Conservation (phyloP, 2,329 filamentous ascomycete genomes). For the Didymella keratinophila region DNA sequence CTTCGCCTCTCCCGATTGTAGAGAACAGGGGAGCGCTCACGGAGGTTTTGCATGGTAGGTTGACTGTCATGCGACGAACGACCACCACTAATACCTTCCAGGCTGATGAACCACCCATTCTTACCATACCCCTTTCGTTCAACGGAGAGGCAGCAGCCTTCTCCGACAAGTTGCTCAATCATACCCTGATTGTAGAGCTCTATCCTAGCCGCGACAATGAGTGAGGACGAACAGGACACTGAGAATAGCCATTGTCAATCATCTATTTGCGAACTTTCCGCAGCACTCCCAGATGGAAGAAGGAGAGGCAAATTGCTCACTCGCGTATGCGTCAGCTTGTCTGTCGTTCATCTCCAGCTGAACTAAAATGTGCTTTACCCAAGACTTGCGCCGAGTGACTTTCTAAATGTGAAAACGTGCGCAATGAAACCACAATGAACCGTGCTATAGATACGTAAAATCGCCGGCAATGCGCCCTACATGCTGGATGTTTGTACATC, state of each 20-base stretch:
- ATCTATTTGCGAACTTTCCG: conserved; percentile 40
- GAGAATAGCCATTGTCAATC: conserved; percentile 37
- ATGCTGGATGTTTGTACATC: conserved; percentile 4
- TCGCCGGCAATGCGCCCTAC: conserved; percentile 9
- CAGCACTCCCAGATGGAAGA: conserved; percentile 32
- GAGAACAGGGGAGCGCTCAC: conserved; percentile 44
- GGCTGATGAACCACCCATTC: conserved; percentile 48
- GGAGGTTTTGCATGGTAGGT: conserved; percentile 48
- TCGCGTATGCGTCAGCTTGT: conserved; percentile 36
- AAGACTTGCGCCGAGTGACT: neutral
- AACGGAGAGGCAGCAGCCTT: conserved; percentile 44
- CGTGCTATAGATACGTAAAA: neutral
- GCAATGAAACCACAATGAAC: neutral
- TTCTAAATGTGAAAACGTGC: neutral
- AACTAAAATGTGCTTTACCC: conserved; percentile 29
- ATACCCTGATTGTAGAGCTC: conserved; percentile 28
- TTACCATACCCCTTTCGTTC: conserved; percentile 49
- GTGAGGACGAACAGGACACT: conserved; percentile 22
- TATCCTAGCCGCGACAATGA: conserved; percentile 26
- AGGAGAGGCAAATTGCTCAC: conserved; percentile 37
- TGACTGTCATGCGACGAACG: too few species aligned
- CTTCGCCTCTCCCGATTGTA: conserved; percentile 53
- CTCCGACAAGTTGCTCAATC: conserved; percentile 26
- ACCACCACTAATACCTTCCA: conserved; percentile 14
- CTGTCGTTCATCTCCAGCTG: conserved; percentile 42